A percentile compares a stretch with the other conserved stretches of the same genome.
These are phyloP conservation scores for Fusarium ambrosium DNA, from an alignment of 2,329 filamentous ascomycete species.

Conservation along the genomic window DNA sequence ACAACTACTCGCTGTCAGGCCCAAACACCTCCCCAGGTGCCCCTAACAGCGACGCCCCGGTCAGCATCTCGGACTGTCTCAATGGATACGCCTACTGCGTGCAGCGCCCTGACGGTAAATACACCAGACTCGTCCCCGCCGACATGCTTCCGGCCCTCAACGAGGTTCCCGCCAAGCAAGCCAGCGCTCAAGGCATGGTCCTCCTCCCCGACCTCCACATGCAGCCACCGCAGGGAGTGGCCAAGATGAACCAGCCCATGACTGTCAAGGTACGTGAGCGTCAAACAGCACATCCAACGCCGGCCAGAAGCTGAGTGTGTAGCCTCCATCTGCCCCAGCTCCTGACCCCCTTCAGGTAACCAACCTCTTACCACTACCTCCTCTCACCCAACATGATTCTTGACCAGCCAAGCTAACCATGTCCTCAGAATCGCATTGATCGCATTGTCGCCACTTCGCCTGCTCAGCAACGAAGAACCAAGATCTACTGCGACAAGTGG, in stretches of 20 bases:
- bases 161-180: constrained; percentile 60
- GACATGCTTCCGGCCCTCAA: constrained; percentile 47
- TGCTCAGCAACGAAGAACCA: constrained; percentile 63
- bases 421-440: constrained; percentile 51
- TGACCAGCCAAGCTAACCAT: constrained; percentile 9
- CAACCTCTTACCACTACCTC: constrained; percentile 1
- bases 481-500: constrained; percentile 92
- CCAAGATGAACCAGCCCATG: constrained; percentile 55
- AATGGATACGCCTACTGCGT: constrained; percentile 38
- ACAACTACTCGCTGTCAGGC: constrained; percentile 31
- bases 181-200: constrained; percentile 58
- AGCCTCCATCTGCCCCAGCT: constrained; percentile 41
- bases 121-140: constrained; percentile 37
- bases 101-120: constrained; percentile 30
- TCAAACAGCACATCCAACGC: not conserved
- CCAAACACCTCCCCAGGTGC: not conserved
- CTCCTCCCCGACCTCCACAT: constrained; percentile 60
- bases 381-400: not conserved
- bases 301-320: constrained; percentile 46
- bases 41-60: constrained; percentile 12
- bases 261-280: constrained; percentile 55
- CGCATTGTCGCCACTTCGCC: constrained; percentile 50
- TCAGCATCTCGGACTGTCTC: constrained; percentile 37
- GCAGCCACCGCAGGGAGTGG: constrained; percentile 54
- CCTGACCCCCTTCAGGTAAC: constrained; percentile 54